Evolutionary conservation across 2,329 filamentous ascomycete genomes (phyloP), one percentile per base, ranked within the genome.

Genomic region (Phaeosphaeria sp.): DNA sequence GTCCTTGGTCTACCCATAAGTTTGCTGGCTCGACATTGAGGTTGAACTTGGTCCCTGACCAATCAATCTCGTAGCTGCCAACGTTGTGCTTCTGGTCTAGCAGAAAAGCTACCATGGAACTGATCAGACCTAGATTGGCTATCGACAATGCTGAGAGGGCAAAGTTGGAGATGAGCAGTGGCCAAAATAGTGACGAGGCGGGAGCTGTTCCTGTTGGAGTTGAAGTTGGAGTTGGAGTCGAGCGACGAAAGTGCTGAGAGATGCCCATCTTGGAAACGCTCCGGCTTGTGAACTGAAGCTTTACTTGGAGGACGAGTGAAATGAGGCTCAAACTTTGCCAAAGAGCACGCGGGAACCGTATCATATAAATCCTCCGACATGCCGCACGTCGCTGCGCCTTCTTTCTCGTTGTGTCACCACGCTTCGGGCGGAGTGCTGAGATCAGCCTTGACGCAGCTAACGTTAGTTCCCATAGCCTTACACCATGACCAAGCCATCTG

Each of bases 101-200:
- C 1, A 74, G 53, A 49, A 66, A 75, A n/a, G 59, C 67, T n/a
- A 75, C 71, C 71, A 72, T 73, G 39, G 70, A 74, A 52, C 66
- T 71, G 43, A 74, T 68, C 15, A 75, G 53, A 5, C 65, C 71
- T 11, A 75, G 60, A 36, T 72, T 69, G 17, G 68, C 54, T 18
- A 74, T 73, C 7, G 71, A 75, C 9, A 74, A 59, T 10, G 66
- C 66, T 1, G 69, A 72, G 23, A 75, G 72, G 7, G 72, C 21
- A 7, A 59, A 57, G 46, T 62, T 69, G 10, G 66, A 67, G 3
- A 60, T 18, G 30, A 72, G 66, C 6, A 75, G 63, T 22, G 62
- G 54, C 57, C 69, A 58, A 39, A 64, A 61, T 22, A 39, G 39
- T 17, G 57, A 27, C 10, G 39, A 46, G 15, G 18, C 46, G 44